Conservation (phyloP, 768 basidiomycete genomes). For the Boletales sp. region DNA sequence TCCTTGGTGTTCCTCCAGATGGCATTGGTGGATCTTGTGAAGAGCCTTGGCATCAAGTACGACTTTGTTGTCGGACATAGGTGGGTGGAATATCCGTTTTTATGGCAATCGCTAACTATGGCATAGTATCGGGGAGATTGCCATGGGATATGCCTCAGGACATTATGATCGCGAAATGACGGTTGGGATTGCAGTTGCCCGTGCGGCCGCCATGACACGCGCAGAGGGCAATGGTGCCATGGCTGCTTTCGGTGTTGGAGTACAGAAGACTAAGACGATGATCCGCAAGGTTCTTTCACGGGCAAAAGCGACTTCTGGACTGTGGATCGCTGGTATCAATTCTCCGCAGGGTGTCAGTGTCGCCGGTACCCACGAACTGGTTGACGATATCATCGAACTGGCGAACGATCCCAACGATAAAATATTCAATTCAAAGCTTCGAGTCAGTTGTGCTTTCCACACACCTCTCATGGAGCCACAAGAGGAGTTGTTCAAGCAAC, state of each 20-base stretch:
- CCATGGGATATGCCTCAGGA: constrained; percentile 36
- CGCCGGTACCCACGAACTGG: constrained; percentile 28
- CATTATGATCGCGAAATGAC: constrained; percentile 34
- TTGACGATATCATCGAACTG: constrained; percentile 29
- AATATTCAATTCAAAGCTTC: constrained; percentile 29
- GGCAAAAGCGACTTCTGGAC: constrained; percentile 21
- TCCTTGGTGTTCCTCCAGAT: constrained; percentile 33
- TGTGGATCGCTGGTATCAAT: constrained; percentile 37
- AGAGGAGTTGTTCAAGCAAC: constrained; percentile 29
- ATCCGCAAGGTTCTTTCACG: constrained; percentile 31
- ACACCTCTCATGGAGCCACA: constrained; percentile 34
- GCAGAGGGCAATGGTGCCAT: constrained; percentile 35
- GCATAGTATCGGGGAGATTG: constrained; percentile 32
- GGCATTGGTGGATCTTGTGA: constrained; percentile 32
- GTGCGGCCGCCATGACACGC: constrained; percentile 34
- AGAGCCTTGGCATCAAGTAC: constrained; percentile 29
- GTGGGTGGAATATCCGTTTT: constrained; percentile 6
- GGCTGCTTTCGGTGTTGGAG: constrained; percentile 33
- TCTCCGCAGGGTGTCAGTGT: constrained; percentile 36
- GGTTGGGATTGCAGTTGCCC: constrained; percentile 33
- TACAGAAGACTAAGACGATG: constrained; percentile 30
- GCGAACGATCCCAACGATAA: constrained; percentile 25
- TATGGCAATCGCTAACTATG: constrained; percentile 4
- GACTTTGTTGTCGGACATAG: constrained; percentile 35
- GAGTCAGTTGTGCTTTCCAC: constrained; percentile 33